phyloP scores from a whole-genome alignment of 352 stramenopile genomes.

The Plasmopara viticola region DNA sequence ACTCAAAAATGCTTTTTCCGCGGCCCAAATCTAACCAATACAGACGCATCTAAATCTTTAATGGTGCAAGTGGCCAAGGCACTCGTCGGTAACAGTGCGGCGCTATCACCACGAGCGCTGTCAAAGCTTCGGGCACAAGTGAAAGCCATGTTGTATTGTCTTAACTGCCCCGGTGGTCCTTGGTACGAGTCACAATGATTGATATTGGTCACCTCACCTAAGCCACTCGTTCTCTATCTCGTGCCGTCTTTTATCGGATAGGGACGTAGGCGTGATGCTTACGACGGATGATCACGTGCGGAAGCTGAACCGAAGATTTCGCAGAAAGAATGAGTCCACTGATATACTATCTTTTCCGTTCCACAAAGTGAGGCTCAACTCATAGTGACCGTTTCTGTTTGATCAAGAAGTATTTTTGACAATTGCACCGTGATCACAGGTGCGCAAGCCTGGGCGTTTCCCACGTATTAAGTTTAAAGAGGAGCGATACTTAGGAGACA shows the following conservation, averaged over 20 bases:
- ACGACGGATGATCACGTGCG: slow-evolving; percentile 74
- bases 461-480: slow-evolving; percentile 40
- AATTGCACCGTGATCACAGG: slow-evolving; percentile 22
- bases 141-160: slow-evolving; percentile 58
- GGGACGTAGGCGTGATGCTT: slow-evolving; percentile 75
- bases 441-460: slow-evolving; percentile 52
- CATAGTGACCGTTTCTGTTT: neutral
- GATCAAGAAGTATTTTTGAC: no score
- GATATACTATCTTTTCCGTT: slow-evolving; percentile 80
- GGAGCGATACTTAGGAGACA: slow-evolving; percentile 74
- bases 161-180: slow-evolving; percentile 50
- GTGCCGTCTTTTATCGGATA: slow-evolving; percentile 9
- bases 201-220: slow-evolving; percentile 1
- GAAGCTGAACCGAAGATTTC: slow-evolving; percentile 61
- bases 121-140: slow-evolving; percentile 51
- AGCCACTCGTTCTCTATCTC: slow-evolving; percentile 1
- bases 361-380: slow-evolving; percentile 53
- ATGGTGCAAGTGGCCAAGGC: slow-evolving; percentile 61
- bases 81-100: slow-evolving; percentile 31
- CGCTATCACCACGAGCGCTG: slow-evolving; percentile 34
- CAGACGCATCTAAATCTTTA: neutral
- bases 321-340: slow-evolving; percentile 73
- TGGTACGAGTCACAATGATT: slow-evolving; percentile 39
- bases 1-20: no score
- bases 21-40: no score